Evolutionary conservation across 2,329 filamentous ascomycete species (phyloP).

Genomic region (Calonectria ilicicola): DNA sequence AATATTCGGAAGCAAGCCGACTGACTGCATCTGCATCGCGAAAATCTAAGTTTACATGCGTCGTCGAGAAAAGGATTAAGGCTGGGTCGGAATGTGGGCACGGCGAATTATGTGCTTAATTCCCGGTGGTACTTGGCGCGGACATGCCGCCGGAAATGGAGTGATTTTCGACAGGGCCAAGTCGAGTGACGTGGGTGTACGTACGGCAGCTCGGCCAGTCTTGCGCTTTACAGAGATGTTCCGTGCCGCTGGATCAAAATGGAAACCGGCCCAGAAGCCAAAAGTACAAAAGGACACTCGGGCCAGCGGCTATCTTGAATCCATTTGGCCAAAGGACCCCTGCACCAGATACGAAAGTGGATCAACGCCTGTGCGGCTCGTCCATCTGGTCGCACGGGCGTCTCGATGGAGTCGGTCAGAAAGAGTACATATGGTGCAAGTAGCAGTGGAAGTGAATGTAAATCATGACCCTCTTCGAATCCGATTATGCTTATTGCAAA

Average conservation of each 20-base stretch:
- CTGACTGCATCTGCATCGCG: too few species aligned
- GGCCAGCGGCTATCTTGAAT: constrained; percentile 5
- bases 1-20: too few species aligned
- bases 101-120: neutral
- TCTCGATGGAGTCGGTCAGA: neutral
- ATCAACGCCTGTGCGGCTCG: neutral
- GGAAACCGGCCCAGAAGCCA: neutral
- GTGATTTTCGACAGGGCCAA: neutral
- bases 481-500: neutral
- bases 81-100: neutral
- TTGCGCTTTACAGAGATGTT: neutral
- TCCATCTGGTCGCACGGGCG: neutral
- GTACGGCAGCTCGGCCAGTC: neutral
- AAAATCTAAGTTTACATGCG: neutral
- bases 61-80: neutral
- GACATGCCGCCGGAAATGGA: neutral
- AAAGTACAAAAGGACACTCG: neutral
- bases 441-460: neutral
- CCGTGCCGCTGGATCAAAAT: neutral
- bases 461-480: neutral
- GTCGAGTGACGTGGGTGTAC: neutral
- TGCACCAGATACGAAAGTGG: constrained; percentile 4
- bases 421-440: neutral
- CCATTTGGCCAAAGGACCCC: neutral
- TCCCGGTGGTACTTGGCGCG: neutral